Percentiles rank a stretch among this genome's conserved stretches.
Evolutionary conservation across 352 stramenopile genomes (phyloP).

Genomic region (Pythium aquatile): DNA sequence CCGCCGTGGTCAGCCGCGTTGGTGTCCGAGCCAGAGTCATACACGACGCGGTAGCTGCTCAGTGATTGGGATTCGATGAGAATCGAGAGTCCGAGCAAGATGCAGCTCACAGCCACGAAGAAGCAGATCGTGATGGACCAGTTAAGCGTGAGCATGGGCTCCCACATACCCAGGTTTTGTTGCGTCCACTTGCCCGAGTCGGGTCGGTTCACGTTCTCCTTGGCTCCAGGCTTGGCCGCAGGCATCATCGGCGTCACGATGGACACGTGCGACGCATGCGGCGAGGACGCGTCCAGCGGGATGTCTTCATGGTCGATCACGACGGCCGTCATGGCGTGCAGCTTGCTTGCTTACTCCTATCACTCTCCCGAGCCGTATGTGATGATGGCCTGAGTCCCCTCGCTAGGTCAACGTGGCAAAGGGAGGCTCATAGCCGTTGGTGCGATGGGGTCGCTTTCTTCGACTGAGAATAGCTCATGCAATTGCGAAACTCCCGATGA

Average conservation of each 20-base stretch:
- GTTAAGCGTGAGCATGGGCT: constrained; percentile 67
- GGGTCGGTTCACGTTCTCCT: constrained; percentile 41
- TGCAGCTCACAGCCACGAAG: constrained; percentile 37
- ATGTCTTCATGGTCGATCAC: constrained; percentile 28
- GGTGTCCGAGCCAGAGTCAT: constrained; percentile 44
- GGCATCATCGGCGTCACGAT: constrained; percentile 15
- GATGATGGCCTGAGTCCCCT: background rate
- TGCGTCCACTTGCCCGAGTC: constrained; percentile 56
- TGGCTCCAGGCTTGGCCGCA: background rate
- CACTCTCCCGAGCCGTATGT: background rate
- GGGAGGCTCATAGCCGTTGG: background rate
- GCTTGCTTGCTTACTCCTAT: background rate
- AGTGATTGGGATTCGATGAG: constrained; percentile 44
- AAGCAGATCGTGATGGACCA: constrained; percentile 61
- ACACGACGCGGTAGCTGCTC: constrained; percentile 60
- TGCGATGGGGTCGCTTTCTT: background rate
- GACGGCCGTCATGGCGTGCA: constrained; percentile 19
- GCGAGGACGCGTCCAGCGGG: constrained; percentile 15
- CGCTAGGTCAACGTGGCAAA: background rate
- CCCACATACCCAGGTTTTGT: constrained; percentile 70
- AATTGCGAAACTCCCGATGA: background rate
- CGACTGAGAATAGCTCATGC: background rate
- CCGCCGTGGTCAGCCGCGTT: constrained; percentile 25
- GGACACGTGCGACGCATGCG: background rate
- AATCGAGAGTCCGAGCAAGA: constrained; percentile 49